Percentiles rank a stretch among this genome's conserved stretches.
phyloP scores from a whole-genome alignment of 2,329 filamentous ascomycete species.

The Claviceps spartinae region DNA sequence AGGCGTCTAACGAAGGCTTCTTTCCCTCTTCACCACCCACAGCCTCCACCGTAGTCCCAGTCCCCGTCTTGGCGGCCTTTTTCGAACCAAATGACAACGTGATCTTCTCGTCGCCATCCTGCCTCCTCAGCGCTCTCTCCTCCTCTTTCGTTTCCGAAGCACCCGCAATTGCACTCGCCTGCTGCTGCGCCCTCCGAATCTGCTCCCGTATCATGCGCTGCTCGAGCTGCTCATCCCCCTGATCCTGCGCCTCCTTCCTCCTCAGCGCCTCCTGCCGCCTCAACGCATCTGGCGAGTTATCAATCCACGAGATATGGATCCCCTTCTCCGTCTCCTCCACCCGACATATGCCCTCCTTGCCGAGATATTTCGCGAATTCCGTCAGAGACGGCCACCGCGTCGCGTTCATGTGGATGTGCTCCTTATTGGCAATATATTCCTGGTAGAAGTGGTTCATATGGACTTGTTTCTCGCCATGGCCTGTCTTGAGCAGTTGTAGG shows the following conservation, averaged over 20 bases:
- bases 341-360: constrained; percentile 72
- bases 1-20: constrained; percentile 11
- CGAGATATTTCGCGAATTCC: constrained; percentile 79
- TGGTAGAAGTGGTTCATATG: constrained; percentile 92
- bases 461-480: constrained; percentile 82
- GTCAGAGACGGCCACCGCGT: constrained; percentile 81
- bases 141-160: constrained; percentile 27
- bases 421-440: constrained; percentile 65
- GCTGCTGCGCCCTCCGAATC: constrained; percentile 60
- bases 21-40: constrained; percentile 4
- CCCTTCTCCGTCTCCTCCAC: constrained; percentile 86
- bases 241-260: constrained; percentile 75
- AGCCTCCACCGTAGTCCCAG: neutral
- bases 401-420: constrained; percentile 87
- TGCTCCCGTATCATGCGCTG: constrained; percentile 72
- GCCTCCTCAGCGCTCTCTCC: constrained; percentile 38
- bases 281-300: constrained; percentile 78
- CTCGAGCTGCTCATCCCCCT: constrained; percentile 82
- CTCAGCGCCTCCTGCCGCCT: constrained; percentile 66
- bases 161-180: constrained; percentile 26
- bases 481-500: constrained; percentile 59
- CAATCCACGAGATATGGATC: constrained; percentile 77
- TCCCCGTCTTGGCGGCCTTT: constrained; percentile 11
- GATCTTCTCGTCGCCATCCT: constrained; percentile 58
- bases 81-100: constrained; percentile 52